These are phyloP conservation scores for Oldenlandia corymbosa DNA, from an alignment of 257 asterid species.

Conservation along the genomic window DNA sequence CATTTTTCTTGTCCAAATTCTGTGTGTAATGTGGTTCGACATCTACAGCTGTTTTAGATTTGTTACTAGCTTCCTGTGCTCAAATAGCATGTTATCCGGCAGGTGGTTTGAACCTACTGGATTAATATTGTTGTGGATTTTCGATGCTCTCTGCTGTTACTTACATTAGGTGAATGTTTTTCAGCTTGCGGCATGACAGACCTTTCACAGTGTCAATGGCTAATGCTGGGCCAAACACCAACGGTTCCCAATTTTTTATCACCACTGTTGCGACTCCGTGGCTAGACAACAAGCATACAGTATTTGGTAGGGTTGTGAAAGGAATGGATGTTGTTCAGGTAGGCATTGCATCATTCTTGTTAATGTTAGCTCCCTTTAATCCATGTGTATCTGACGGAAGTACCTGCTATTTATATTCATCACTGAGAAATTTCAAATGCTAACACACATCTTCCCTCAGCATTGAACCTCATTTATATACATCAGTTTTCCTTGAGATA, in stretches of 20 bases:
- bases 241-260: slow-evolving; percentile 91
- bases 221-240: slow-evolving; percentile 96
- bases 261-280: slow-evolving; percentile 98
- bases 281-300: slow-evolving; percentile 99
- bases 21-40: too few relatives aligned
- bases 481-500: slow-evolving; percentile 4
- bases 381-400: background rate
- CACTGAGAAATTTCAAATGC: too few relatives aligned
- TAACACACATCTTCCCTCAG: background rate
- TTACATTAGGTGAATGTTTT: slow-evolving; percentile 14
- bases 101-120: too few relatives aligned
- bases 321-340: slow-evolving; percentile 99
- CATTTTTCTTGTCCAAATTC: background rate
- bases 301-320: slow-evolving; percentile 86
- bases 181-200: slow-evolving; percentile 94
- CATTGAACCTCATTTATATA: background rate
- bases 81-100: too few relatives aligned
- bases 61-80: too few relatives aligned
- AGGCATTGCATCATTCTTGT: slow-evolving; percentile 10
- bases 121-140: too few relatives aligned
- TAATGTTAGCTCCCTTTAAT: too few relatives aligned
- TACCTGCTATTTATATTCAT: background rate
- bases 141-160: background rate
- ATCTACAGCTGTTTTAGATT: too few relatives aligned
- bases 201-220: slow-evolving; percentile 98